Conservation (phyloP, 352 stramenopile species). For the Pythium periplocum region DNA sequence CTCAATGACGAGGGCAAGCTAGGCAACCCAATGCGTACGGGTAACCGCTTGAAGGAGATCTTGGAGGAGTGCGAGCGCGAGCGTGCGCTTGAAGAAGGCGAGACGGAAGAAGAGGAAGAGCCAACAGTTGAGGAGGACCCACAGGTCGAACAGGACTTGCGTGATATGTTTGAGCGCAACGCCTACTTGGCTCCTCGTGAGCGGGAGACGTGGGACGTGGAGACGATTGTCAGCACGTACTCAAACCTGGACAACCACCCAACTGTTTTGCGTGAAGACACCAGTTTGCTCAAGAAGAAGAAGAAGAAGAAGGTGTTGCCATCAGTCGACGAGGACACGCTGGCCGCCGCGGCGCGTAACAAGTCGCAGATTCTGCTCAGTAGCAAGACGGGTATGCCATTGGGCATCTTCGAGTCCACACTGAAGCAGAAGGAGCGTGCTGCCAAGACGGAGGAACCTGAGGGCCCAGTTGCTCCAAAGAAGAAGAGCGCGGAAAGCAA, state of each 20-base stretch:
- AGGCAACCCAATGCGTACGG: conserved; percentile 61
- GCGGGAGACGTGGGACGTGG: conserved; percentile 92
- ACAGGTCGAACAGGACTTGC: conserved; percentile 27
- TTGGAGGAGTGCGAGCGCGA: conserved; percentile 66
- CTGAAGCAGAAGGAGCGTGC: conserved; percentile 21
- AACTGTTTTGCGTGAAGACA: conserved; percentile 83
- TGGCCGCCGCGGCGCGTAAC: conserved; percentile 18
- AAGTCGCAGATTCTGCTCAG: conserved; percentile 87
- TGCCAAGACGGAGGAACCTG: conserved; percentile 7
- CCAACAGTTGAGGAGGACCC: conserved; percentile 23
- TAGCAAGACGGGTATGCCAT: conserved; percentile 93
- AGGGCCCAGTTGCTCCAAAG: conserved; percentile 12
- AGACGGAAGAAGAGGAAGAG: conserved; percentile 43
- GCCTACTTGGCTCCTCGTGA: conserved; percentile 58
- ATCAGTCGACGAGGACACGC: conserved; percentile 15
- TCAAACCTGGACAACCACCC: conserved; percentile 98
- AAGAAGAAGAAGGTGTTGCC: conserved; percentile 71
- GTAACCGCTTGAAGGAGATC: conserved; percentile 69
- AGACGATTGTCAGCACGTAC: conserved; percentile 98
- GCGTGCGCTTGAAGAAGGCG: conserved; percentile 46
- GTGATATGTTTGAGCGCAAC: conserved; percentile 51
- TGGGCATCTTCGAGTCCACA: conserved; percentile 84
- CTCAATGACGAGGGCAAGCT: conserved; percentile 72
- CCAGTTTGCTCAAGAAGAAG: conserved; percentile 43
- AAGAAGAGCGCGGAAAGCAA: conserved; percentile 82